Conservation (phyloP, 441 rosid species). For the Pelargonium australe region DNA sequence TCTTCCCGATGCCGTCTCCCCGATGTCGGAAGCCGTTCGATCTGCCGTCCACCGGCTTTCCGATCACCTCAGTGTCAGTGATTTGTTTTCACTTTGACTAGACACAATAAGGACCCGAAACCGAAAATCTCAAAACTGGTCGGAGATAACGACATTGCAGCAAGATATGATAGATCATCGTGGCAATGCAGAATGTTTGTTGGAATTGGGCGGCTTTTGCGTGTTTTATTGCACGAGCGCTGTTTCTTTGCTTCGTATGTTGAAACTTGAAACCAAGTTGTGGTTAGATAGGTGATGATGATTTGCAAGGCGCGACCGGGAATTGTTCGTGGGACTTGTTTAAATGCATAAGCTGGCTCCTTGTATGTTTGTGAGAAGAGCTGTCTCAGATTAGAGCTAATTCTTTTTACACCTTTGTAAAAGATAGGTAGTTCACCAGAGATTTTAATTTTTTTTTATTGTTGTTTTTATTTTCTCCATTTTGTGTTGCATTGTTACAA, state of each 20-base stretch:
- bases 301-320: background rate
- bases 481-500: conserved; percentile 1
- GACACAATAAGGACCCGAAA: conserved; percentile 19
- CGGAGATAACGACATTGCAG: conserved; percentile 11
- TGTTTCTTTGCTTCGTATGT: background rate
- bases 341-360: conserved; percentile 21
- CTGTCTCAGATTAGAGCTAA: conserved; percentile 10
- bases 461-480: background rate
- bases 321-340: background rate
- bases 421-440: conserved; percentile 20
- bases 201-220: background rate
- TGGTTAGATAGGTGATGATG: background rate
- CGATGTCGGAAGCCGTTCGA: conserved; percentile 39
- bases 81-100: conserved; percentile 44
- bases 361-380: conserved; percentile 16
- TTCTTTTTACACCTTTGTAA: conserved; percentile 21
- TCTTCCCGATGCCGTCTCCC: conserved; percentile 58
- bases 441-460: background rate
- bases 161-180: background rate
- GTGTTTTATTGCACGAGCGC: conserved; percentile 3
- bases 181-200: too few relatives aligned
- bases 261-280: background rate
- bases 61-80: conserved; percentile 46
- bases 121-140: background rate
- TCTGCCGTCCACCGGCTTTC: conserved; percentile 50